These are phyloP conservation scores for Coffea humblotiana DNA, from an alignment of 305 asterid species.

Conservation along the genomic window DNA sequence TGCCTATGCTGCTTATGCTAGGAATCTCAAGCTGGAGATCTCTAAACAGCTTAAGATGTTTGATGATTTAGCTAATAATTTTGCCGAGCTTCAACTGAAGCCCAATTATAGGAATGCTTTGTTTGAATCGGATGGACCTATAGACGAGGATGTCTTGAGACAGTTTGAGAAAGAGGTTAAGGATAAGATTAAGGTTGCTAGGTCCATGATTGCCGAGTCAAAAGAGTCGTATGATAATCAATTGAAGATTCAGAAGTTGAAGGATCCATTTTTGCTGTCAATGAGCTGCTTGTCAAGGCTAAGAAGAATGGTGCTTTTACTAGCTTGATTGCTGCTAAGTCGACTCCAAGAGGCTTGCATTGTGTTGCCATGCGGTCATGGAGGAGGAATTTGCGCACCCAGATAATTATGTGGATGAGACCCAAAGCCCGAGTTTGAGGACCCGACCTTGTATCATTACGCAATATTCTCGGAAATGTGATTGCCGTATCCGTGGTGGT, in stretches of 20 bases:
- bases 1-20: slow-evolving; percentile 66
- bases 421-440: slow-evolving; percentile 69
- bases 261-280: slow-evolving; percentile 70
- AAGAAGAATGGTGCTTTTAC: slow-evolving; percentile 82
- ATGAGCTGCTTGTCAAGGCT: slow-evolving; percentile 71
- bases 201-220: slow-evolving; percentile 72
- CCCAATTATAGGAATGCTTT: slow-evolving; percentile 46
- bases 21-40: slow-evolving; percentile 80
- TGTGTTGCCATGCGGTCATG: slow-evolving; percentile 82
- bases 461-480: slow-evolving; percentile 86
- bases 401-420: slow-evolving; percentile 71
- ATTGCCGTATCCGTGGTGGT: slow-evolving; percentile 87
- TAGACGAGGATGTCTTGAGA: slow-evolving; percentile 57
- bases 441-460: slow-evolving; percentile 75
- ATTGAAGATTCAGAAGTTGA: slow-evolving; percentile 74
- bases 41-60: slow-evolving; percentile 68
- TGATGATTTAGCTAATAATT: slow-evolving; percentile 63
- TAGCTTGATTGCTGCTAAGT: slow-evolving; percentile 86
- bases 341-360: slow-evolving; percentile 85
- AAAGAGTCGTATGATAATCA: slow-evolving; percentile 79
- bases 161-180: slow-evolving; percentile 77
- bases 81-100: slow-evolving; percentile 53
- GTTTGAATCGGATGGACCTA: slow-evolving; percentile 50
- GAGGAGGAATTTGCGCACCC: slow-evolving; percentile 76
- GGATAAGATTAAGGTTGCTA: slow-evolving; percentile 64